Evolutionary conservation across 2,329 filamentous ascomycete species (phyloP).

Genomic region (Colletotrichum viniferum): DNA sequence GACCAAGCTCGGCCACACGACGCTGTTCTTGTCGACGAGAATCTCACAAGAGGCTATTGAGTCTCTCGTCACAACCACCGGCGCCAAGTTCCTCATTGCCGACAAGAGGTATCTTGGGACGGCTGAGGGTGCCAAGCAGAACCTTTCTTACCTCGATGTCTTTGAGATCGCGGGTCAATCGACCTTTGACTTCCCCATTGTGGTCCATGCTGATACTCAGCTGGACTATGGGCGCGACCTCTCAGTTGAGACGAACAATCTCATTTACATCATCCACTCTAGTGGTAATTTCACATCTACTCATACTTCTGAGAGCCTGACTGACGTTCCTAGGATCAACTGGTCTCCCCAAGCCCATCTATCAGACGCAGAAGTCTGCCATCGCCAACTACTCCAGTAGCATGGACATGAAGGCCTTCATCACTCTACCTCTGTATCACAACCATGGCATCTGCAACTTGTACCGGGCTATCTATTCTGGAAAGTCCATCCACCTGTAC

Average conservation of each 20-base stretch:
- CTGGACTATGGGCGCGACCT: conserved; percentile 34
- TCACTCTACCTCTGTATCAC: conserved; percentile 64
- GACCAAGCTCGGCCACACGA: conserved; percentile 58
- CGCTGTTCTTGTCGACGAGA: conserved; percentile 39
- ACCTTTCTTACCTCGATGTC: conserved; percentile 22
- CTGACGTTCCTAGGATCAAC: conserved; percentile 52
- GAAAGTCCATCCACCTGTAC: conserved; percentile 56
- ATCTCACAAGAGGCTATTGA: conserved; percentile 36
- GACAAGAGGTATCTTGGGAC: conserved; percentile 28
- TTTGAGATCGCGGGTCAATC: conserved; percentile 29
- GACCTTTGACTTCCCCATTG: conserved; percentile 34
- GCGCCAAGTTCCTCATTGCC: conserved; percentile 27
- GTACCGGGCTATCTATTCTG: conserved; percentile 55
- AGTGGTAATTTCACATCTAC: conserved; percentile 24
- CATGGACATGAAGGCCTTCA: conserved; percentile 50
- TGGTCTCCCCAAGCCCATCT: conserved; percentile 67
- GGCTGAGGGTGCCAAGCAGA: conserved; percentile 22
- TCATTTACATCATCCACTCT: conserved; percentile 38
- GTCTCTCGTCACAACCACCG: conserved; percentile 29
- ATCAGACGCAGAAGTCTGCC: conserved; percentile 55
- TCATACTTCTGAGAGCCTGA: background rate
- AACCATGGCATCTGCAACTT: conserved; percentile 61
- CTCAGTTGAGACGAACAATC: conserved; percentile 26
- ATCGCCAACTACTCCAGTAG: conserved; percentile 49
- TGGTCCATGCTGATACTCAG: conserved; percentile 32